Base-by-base conservation (phyloP, 345 rosid species). In the Eucalyptus dawsonii region DNA sequence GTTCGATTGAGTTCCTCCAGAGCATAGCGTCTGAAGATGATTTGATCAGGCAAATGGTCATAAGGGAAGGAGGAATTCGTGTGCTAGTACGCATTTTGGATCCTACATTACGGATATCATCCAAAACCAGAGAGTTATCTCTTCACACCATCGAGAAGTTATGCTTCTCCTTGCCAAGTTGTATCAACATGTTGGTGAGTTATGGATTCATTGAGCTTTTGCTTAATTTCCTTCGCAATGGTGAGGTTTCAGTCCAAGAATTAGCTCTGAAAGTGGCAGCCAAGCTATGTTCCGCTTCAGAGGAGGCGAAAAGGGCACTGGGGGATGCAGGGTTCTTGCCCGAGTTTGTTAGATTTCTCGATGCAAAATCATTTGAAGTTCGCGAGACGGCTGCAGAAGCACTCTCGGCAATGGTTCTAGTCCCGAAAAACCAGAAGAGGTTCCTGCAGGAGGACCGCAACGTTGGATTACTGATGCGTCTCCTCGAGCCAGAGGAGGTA, bases 251-350 rank as follows among this genome's bases (percentile, higher is more conserved):
- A 14, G 93, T 94, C 88, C 99, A 97, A 90, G 99, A 96, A 91
- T 91, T 93, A 87, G 95, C 97, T 45, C 88, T 97, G 49, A 97
- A 97, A 92, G 95, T 93, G 24, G 93, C 98, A 49, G 93, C 81
- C 37, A 94, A 92, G 93, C 94, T 97, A 14, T 94, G 94, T 90
- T 90, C 91, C 34, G 89, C 94, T 80, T 93, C 95, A 7, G 99
- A 96, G 89, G 99, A 94, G 88, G 93, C 95, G 27, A 96, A 92
- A 87, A 94, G 91, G 88, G 92, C 94, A 87, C 92, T 97, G 95
- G 98, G 98, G 1, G 98, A 95, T 27, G 92, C 95, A 0, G 99
- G 99, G 49, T 97, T 97, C 90, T 96, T 97, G 96, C 88, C 96
- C 0, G 99, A 97, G 91, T 93, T 97, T 54, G 94, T 97, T 7